phyloP scores from a whole-genome alignment of 495 filamentous ascomycete species.

The Penicillium riverlandense region DNA sequence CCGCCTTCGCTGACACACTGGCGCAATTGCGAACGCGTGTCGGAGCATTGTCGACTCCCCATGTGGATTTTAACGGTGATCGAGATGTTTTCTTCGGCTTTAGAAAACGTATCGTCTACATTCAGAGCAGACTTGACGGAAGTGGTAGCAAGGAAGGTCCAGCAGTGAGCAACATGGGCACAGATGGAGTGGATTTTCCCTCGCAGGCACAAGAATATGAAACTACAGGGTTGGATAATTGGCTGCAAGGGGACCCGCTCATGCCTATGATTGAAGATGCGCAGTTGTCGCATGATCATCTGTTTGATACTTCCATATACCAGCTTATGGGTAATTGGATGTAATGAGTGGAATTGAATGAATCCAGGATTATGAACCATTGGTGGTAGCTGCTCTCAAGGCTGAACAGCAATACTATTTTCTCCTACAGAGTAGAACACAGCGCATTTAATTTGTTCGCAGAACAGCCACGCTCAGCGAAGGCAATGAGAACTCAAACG shows the following conservation, averaged over 20 bases:
- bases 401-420: too few relatives aligned
- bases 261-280: too few relatives aligned
- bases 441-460: too few relatives aligned
- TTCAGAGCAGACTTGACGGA: conserved; percentile 1
- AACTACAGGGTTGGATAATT: too few relatives aligned
- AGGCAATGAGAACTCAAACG: too few relatives aligned
- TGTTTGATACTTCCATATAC: neutral
- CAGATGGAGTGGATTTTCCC: neutral
- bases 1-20: conserved; percentile 5
- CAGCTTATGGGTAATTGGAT: conserved; percentile 3
- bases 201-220: neutral
- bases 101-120: conserved; percentile 4
- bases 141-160: neutral
- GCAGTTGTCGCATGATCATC: neutral
- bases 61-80: conserved; percentile 10
- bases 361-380: neutral
- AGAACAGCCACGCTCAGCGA: too few relatives aligned
- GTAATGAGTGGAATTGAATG: neutral
- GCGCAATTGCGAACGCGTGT: conserved; percentile 7
- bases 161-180: neutral
- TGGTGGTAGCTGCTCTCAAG: too few relatives aligned
- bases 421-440: too few relatives aligned
- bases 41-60: conserved; percentile 6
- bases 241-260: too few relatives aligned
- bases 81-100: conserved; percentile 11